phyloP scores from a whole-genome alignment of 148 eudicot species.

The Rhododendron simsii region DNA sequence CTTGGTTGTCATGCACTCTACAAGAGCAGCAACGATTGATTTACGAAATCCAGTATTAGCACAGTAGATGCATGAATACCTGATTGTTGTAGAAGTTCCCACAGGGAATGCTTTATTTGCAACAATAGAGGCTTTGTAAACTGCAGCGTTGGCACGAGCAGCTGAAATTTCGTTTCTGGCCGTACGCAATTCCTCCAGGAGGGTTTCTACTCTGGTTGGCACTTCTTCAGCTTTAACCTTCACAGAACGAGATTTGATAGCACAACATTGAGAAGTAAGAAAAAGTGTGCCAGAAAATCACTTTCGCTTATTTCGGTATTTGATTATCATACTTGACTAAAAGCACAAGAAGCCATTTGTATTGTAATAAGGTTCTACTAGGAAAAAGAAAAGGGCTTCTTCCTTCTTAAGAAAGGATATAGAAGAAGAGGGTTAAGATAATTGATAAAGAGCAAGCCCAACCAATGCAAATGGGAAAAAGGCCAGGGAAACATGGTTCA shows the following conservation, averaged over 20 bases:
- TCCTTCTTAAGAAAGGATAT: background rate
- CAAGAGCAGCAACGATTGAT: background rate
- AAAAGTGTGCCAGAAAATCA: background rate
- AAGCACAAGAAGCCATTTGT: background rate
- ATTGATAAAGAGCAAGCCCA: background rate
- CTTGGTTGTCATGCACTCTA: background rate
- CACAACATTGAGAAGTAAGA: background rate
- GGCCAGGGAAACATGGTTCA: background rate
- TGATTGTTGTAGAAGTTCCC: slow-evolving; percentile 50
- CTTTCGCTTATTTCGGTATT: background rate
- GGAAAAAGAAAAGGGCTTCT: background rate
- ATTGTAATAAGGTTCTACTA: background rate
- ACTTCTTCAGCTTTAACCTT: slow-evolving; percentile 97
- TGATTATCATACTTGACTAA: background rate
- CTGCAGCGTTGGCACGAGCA: slow-evolving; percentile 75
- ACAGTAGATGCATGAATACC: slow-evolving; percentile 27
- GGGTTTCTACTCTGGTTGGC: slow-evolving; percentile 59
- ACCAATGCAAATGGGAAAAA: background rate
- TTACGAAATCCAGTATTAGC: background rate
- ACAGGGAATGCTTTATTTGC: slow-evolving; percentile 53
- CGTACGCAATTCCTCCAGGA: slow-evolving; percentile 67
- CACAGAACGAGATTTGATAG: slow-evolving; percentile 5
- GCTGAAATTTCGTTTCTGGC: slow-evolving; percentile 80
- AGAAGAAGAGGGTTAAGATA: too few species aligned
- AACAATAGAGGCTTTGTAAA: slow-evolving; percentile 71